These are phyloP conservation scores for Fusarium torulosum DNA, from an alignment of 2,329 filamentous ascomycete species.

Conservation along the genomic window DNA sequence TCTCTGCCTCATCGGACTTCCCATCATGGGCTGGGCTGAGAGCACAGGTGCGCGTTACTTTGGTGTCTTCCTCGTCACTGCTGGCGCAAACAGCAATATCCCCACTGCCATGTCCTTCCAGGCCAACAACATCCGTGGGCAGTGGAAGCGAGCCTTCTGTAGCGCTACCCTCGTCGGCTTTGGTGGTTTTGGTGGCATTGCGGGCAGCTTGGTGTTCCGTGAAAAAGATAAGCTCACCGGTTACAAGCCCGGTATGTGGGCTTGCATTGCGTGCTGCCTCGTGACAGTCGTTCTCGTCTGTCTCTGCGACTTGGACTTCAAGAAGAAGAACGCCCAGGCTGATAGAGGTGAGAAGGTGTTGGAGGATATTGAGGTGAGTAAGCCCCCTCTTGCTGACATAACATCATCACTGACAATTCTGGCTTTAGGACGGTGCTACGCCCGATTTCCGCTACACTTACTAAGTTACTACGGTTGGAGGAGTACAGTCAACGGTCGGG, in stretches of 20 bases:
- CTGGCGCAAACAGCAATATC: conserved; percentile 82
- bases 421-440: conserved; percentile 46
- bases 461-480: conserved; percentile 30
- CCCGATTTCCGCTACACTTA: conserved; percentile 54
- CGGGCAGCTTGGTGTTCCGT: conserved; percentile 79
- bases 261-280: conserved; percentile 65
- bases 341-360: conserved; percentile 66
- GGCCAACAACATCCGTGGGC: conserved; percentile 87
- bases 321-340: conserved; percentile 61
- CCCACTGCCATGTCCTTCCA: conserved; percentile 83
- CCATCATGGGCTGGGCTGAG: conserved; percentile 77
- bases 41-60: conserved; percentile 73
- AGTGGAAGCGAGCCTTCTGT: conserved; percentile 88
- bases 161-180: conserved; percentile 81
- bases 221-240: conserved; percentile 62
- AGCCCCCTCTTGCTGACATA: background rate
- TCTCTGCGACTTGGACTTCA: conserved; percentile 57
- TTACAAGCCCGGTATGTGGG: conserved; percentile 68
- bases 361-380: conserved; percentile 63
- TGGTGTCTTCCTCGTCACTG: conserved; percentile 80
- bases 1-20: conserved; percentile 75
- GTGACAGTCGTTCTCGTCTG: conserved; percentile 61
- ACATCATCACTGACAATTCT: conserved; percentile 26
- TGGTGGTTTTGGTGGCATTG: conserved; percentile 83
- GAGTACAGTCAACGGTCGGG: background rate